Percentiles rank a stretch among this genome's conserved stretches.
phyloP scores from a whole-genome alignment of 768 basidiomycete genomes.

The Termitomyces sp. region DNA sequence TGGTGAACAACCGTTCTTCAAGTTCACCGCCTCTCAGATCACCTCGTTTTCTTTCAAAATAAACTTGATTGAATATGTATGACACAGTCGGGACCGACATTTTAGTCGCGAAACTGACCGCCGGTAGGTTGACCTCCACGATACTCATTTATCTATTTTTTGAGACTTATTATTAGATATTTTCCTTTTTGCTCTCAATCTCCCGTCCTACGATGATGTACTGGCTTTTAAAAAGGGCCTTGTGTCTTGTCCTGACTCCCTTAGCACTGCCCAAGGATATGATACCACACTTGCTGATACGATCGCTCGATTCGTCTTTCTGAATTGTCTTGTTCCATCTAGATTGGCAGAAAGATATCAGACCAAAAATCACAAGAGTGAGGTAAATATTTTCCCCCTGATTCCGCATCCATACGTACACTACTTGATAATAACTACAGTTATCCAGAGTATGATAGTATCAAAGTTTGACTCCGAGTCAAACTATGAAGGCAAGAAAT shows the following conservation, averaged over 20 bases:
- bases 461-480: too few species aligned
- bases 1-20: not conserved
- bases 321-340: not conserved
- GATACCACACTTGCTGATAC: not conserved
- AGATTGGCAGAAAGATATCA: constrained; percentile 5
- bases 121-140: not conserved
- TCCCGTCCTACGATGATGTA: constrained; percentile 9
- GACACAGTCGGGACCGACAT: not conserved
- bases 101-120: constrained; percentile 1
- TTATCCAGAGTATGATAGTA: too few species aligned
- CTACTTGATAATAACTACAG: not conserved
- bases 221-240: constrained; percentile 8
- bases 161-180: constrained; percentile 5
- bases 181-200: constrained; percentile 7
- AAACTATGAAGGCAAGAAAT: not conserved
- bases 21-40: not conserved
- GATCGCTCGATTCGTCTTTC: not conserved
- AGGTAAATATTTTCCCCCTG: not conserved
- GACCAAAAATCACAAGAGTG: not conserved
- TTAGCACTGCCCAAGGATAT: constrained; percentile 6
- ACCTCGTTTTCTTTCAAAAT: too few species aligned
- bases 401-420: not conserved
- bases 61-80: constrained; percentile 2
- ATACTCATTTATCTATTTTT: not conserved
- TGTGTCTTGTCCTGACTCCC: not conserved